Evolutionary conservation across 2,329 filamentous ascomycete species (phyloP), one percentile per base, ranked within the genome.

Genomic region (Aureobasidium melanogenum): DNA sequence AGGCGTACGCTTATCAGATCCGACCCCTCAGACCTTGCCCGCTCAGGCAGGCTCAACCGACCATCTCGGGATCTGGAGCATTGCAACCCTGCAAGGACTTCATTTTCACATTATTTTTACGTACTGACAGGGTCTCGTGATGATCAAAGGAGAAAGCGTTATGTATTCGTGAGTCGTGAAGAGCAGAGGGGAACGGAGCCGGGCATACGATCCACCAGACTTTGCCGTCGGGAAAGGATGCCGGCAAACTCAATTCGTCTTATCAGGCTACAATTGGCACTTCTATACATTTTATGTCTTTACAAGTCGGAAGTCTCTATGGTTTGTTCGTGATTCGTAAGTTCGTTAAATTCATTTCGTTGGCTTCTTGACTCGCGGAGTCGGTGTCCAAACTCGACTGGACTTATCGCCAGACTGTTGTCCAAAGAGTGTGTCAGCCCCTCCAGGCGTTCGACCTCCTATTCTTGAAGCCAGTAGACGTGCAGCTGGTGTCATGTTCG

Each of bases 401-500:
- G 52, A 46, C 15, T 30, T 56, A 17, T 56, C 41, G 14, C 51
- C 51, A 43, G 51, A n/a, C 36, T 67, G 65, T 61, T 69, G 71
- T 7, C 47, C 47, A 43, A 75, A 76, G 62, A 74, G 67, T 60
- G 67, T 69, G 67, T 55, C 66, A 19, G 62, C 32, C 56, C 66
- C 48, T 44, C 65, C 61, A 15, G 65, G 66, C 28, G 64, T 67
- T 19, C 72, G 72, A 22, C 70, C 78, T 41, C 76, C 82, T 65
- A 89, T 83, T 71, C 80, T 84, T 65, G 81, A 84, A 77, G 85
- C 85, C 36, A 91, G 73, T 63, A 85, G 80, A 71, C 86, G 83
- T 2, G 87, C 90, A 15, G 90, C 90, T 4, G 90, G 89, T 24
- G 89, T 93, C 70, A 92, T 74, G 5, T 51, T 56, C 43, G 30